These are phyloP conservation scores for Russula earlei DNA, from an alignment of 768 basidiomycete species.

Conservation along the genomic window DNA sequence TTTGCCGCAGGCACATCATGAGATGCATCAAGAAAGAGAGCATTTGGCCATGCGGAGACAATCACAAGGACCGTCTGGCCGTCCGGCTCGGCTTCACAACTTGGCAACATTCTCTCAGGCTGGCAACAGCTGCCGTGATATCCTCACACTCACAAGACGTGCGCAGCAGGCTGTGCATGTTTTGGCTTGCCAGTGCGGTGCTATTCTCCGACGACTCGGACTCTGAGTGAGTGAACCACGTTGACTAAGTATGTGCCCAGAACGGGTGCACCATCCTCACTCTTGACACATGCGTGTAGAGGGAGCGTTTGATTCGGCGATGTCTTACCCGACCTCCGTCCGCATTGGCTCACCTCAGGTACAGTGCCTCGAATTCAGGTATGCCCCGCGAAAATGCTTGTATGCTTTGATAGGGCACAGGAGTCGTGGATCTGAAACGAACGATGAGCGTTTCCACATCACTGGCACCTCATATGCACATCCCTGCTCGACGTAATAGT, in stretches of 20 bases:
- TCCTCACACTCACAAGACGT: too few relatives aligned
- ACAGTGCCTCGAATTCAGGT: background rate
- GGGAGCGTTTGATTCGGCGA: background rate
- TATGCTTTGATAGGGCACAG: background rate
- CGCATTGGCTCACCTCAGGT: background rate
- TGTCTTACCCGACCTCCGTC: background rate
- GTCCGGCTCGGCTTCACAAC: background rate
- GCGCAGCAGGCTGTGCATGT: background rate
- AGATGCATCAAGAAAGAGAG: background rate
- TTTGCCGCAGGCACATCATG: background rate
- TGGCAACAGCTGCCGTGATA: background rate
- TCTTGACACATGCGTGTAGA: background rate
- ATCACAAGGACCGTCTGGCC: background rate
- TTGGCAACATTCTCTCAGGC: too few relatives aligned
- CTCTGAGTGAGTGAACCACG: too few relatives aligned
- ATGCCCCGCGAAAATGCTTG: background rate
- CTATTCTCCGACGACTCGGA: background rate
- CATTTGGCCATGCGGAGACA: background rate
- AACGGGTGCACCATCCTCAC: background rate
- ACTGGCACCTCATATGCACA: background rate
- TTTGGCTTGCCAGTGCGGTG: too few relatives aligned
- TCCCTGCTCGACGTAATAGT: background rate
- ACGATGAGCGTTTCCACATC: background rate
- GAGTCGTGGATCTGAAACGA: conserved; percentile 5
- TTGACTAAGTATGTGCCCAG: background rate